phyloP scores from a whole-genome alignment of 2,329 filamentous ascomycete species.

The Epichloe gansuensis region DNA sequence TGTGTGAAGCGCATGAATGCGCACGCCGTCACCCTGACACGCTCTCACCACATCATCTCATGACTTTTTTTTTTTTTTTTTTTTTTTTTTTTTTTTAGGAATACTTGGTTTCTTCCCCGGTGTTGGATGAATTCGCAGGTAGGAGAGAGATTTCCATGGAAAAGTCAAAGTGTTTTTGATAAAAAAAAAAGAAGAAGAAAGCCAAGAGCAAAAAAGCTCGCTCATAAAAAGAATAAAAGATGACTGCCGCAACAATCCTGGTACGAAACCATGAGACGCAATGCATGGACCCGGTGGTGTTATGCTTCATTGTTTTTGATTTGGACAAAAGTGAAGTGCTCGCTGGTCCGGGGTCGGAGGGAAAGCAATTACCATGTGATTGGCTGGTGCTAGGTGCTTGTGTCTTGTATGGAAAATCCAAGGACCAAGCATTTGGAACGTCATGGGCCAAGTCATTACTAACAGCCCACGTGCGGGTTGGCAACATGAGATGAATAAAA shows the following conservation, averaged over 20 bases:
- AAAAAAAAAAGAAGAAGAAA: background rate
- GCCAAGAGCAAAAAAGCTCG: background rate
- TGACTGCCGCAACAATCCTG: background rate
- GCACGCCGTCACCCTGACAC: background rate
- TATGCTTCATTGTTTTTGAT: background rate
- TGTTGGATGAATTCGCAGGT: background rate
- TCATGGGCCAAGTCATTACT: no score
- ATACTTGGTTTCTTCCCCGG: background rate
- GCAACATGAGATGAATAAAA: no score
- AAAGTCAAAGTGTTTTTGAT: background rate
- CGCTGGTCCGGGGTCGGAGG: background rate
- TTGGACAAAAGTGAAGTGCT: background rate
- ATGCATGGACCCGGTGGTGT: background rate
- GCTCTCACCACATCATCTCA: background rate
- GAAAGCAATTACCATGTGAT: background rate
- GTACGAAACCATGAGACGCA: background rate
- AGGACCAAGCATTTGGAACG: no score
- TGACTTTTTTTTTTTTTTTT: no score
- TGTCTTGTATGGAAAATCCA: no score
- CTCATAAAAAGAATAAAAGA: background rate
- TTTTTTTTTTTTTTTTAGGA: background rate
- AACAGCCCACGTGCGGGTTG: no score
- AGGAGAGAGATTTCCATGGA: background rate
- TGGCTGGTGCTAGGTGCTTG: no score
- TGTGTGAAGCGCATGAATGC: background rate